phyloP scores from a whole-genome alignment of 345 rosid genomes.

The Boechera stricta region DNA sequence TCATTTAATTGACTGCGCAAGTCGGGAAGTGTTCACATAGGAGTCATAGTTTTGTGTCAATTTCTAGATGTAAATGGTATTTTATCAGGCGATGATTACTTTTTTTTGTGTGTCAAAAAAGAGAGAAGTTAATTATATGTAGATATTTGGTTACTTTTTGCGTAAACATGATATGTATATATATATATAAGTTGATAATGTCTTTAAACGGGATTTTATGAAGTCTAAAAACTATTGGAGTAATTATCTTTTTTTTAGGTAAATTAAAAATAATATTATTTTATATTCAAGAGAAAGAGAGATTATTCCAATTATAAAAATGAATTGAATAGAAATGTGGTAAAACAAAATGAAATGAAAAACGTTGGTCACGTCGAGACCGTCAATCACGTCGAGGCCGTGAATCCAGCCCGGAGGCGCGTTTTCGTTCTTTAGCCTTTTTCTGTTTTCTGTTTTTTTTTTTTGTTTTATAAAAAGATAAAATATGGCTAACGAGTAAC shows the following conservation, averaged over 20 bases:
- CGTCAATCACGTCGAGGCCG: slow-evolving; percentile 43
- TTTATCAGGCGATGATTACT: background rate
- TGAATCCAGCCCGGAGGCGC: slow-evolving; percentile 21
- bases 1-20: background rate
- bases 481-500: background rate
- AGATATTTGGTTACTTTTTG: background rate
- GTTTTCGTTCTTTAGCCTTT: slow-evolving; percentile 25
- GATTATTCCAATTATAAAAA: too few relatives aligned
- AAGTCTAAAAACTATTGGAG: too few relatives aligned
- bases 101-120: too few relatives aligned
- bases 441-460: background rate
- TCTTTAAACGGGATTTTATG: too few relatives aligned
- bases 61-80: background rate
- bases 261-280: too few relatives aligned
- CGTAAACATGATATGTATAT: background rate
- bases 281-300: too few relatives aligned
- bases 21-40: background rate
- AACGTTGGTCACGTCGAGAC: slow-evolving; percentile 25
- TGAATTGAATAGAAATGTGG: too few relatives aligned
- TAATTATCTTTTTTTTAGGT: too few relatives aligned
- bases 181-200: background rate
- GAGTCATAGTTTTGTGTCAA: background rate
- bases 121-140: background rate
- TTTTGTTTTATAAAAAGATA: background rate
- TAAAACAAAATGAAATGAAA: slow-evolving; percentile 7